phyloP scores from a whole-genome alignment of 208 protist genomes.

The Acanthamoeba sp. region DNA sequence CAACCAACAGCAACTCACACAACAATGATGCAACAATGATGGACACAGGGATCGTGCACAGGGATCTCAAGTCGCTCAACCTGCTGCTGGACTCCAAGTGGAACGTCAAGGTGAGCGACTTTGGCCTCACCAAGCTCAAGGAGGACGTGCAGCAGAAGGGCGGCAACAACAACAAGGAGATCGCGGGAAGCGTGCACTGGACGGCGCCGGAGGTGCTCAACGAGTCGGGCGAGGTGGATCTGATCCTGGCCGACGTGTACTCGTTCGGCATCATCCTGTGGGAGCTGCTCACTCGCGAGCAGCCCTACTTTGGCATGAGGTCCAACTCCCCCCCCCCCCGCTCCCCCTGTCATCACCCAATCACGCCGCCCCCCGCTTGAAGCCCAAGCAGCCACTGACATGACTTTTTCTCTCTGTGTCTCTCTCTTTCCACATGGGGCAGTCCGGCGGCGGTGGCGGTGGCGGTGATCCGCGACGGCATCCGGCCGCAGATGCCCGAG shows the following conservation, averaged over 20 bases:
- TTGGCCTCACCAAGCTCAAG: background rate
- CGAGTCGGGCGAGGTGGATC: background rate
- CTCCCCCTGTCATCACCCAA: too few relatives aligned
- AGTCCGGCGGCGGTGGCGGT: background rate
- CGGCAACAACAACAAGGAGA: background rate
- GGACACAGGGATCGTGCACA: background rate
- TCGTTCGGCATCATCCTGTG: slow-evolving; percentile 20
- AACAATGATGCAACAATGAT: too few relatives aligned
- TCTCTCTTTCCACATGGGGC: too few relatives aligned
- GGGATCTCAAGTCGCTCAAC: background rate
- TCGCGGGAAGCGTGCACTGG: slow-evolving; percentile 3
- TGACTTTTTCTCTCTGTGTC: too few relatives aligned
- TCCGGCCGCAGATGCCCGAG: background rate
- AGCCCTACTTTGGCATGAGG: background rate
- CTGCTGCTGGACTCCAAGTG: background rate
- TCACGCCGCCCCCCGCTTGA: too few relatives aligned
- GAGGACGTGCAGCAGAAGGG: background rate
- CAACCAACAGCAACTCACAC: too few relatives aligned
- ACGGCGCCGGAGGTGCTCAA: slow-evolving; percentile 43
- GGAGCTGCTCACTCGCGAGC: background rate
- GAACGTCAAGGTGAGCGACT: background rate
- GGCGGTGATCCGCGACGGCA: slow-evolving; percentile 1
- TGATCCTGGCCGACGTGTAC: slow-evolving; percentile 1
- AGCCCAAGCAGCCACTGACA: too few relatives aligned
- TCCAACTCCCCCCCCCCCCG: too few relatives aligned